A percentile compares a stretch with the other conserved stretches of the same genome.
Evolutionary conservation across 2,329 filamentous ascomycete species (phyloP).

Genomic region (Alternaria consortialis): DNA sequence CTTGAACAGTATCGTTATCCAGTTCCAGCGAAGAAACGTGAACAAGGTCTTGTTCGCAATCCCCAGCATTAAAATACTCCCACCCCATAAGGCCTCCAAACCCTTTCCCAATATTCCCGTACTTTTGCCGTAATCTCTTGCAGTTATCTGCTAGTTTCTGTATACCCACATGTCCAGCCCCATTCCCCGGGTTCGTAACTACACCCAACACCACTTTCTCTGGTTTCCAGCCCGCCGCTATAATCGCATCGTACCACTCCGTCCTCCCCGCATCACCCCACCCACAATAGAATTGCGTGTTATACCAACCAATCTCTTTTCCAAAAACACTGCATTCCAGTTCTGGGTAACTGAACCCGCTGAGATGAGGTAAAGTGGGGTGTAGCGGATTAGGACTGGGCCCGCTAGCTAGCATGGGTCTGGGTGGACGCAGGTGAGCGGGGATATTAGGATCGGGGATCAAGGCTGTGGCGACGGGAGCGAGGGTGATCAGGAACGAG

Average conservation of each 20-base stretch:
- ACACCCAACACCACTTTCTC: conserved; percentile 81
- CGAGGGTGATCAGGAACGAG: conserved; percentile 79
- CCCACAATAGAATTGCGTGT: conserved; percentile 91
- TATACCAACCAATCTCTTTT: conserved; percentile 79
- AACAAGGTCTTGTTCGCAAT: conserved; percentile 39
- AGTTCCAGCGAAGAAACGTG: conserved; percentile 34
- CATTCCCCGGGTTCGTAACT: conserved; percentile 80
- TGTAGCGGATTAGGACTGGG: conserved; percentile 47
- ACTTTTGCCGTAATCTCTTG: conserved; percentile 64
- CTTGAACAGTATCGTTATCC: conserved; percentile 39
- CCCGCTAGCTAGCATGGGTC: conserved; percentile 39
- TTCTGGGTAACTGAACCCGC: conserved; percentile 81
- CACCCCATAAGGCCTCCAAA: conserved; percentile 94
- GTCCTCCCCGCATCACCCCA: conserved; percentile 74
- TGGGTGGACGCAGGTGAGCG: conserved; percentile 39
- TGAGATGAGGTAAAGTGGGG: conserved; percentile 66
- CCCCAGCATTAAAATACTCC: conserved; percentile 86
- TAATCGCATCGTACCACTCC: conserved; percentile 62
- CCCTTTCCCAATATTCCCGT: conserved; percentile 54
- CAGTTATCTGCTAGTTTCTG: conserved; percentile 66
- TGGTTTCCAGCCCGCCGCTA: conserved; percentile 73
- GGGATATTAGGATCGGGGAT: conserved; percentile 56
- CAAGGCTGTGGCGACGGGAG: conserved; percentile 81
- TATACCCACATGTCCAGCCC: conserved; percentile 68
- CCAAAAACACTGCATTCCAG: conserved; percentile 65